Base-by-base conservation (phyloP, 176 grass and related monocot species). In the Eleusine indica region DNA sequence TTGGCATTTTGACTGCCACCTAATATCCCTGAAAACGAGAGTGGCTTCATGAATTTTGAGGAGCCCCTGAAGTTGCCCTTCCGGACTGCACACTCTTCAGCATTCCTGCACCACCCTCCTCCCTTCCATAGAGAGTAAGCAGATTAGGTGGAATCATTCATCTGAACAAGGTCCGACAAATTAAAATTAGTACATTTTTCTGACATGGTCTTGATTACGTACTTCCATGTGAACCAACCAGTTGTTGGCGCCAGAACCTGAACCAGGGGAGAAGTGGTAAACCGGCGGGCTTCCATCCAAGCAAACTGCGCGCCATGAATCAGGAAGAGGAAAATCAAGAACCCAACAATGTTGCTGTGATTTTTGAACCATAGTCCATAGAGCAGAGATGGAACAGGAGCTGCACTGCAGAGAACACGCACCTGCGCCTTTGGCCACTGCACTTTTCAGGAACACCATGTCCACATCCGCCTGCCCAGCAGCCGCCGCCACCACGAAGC, bases 171-270 rank as follows among this genome's bases (percentile, higher is more conserved):
- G 4, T 11, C 5, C 17, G 5, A 9, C n/a, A 6, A 43, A 42
- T 16, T 17, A 18, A 18, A 57, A 70, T 6, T 8, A 63, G 15
- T 3, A n/a, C 42, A 35, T 32, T 16, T 4, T 17, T 19, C 62
- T 61, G 21, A 0, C 29, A 17, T 52, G 15, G 15, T 47, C 9
- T 58, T n/a, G 35, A 14, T 76, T 13, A 52, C 87, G 66, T 84
- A 95, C 93, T 77, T 95, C 90, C 85, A 95, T 92, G 75, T 90
- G 87, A 81, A 95, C 70, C 42, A 95, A 32, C 93, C 93, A 95
- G 80, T 86, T 92, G 3, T 95, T 86, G 53, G 80, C 85, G n/a
- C 93, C 90, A 67, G 90, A 81, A 37, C 93, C 93, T 22, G 80
- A 95, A 46, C 93, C 93, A 4, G 89, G 84, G 9, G 90, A 83